Percentiles rank a stretch among this genome's conserved stretches.
phyloP scores from a whole-genome alignment of 2,329 filamentous ascomycete genomes.

The Paracorniculantispora psalliotae region DNA sequence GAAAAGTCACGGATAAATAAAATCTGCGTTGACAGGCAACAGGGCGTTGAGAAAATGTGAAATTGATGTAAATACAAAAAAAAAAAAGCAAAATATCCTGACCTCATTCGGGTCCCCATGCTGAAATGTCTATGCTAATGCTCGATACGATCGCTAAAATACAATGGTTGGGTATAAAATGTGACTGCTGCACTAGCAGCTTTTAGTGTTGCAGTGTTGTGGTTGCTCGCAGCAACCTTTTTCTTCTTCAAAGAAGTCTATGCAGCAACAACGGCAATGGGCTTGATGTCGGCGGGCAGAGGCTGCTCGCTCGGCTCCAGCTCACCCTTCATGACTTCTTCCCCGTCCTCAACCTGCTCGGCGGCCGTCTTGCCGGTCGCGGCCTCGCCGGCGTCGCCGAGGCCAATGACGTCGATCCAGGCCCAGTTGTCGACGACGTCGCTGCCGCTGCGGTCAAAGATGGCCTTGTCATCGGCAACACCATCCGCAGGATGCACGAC shows the following conservation, averaged over 20 bases:
- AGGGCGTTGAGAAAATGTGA: no score
- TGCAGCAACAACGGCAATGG: not conserved
- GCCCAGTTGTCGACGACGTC: conserved; percentile 43
- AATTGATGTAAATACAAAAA: no score
- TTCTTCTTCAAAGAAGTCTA: no score
- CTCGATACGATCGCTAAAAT: not conserved
- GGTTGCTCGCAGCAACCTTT: not conserved
- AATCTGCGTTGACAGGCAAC: no score
- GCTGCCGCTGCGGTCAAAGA: conserved; percentile 41
- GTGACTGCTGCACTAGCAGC: not conserved
- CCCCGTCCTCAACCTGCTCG: conserved; percentile 30
- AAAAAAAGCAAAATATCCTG: no score
- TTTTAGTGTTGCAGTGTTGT: no score
- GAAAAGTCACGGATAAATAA: no score
- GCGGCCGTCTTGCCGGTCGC: conserved; percentile 25
- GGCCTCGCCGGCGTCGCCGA: conserved; percentile 32
- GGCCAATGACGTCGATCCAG: conserved; percentile 49
- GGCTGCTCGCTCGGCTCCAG: conserved; percentile 22
- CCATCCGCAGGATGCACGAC: conserved; percentile 29
- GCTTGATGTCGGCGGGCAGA: not conserved
- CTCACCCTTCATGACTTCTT: conserved; percentile 31
- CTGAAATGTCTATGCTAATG: conserved; percentile 3
- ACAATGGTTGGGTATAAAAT: conserved; percentile 1
- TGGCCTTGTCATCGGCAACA: conserved; percentile 44
- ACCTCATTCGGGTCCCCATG: no score